Conservation (phyloP, 352 stramenopile species). For the Globisporangium heterothallicum region DNA sequence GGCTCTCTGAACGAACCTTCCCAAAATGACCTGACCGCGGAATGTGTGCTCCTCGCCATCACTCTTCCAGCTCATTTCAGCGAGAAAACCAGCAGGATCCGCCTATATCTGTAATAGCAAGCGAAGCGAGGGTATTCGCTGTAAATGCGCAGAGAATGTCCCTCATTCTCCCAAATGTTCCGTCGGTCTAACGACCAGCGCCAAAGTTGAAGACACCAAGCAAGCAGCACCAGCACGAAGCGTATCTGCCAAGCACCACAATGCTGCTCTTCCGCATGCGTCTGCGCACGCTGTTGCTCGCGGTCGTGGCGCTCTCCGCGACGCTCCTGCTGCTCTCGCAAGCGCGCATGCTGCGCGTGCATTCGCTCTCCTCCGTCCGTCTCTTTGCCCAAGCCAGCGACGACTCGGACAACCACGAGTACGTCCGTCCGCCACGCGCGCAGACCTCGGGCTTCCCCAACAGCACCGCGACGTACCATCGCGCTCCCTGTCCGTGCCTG, state of each 20-base stretch:
- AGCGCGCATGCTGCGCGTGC: constrained; percentile 9
- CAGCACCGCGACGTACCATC: constrained; percentile 36
- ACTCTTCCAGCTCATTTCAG: too few relatives aligned
- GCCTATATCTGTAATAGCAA: not conserved
- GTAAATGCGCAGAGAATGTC: too few relatives aligned
- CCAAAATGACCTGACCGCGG: too few relatives aligned
- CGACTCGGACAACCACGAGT: constrained; percentile 21
- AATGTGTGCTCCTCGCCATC: too few relatives aligned
- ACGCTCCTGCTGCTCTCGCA: constrained; percentile 1
- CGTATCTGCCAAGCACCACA: not conserved
- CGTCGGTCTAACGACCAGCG: not conserved
- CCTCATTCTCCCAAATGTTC: too few relatives aligned
- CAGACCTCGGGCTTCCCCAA: constrained; percentile 45
- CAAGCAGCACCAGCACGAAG: too few relatives aligned
- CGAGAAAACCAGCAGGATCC: too few relatives aligned
- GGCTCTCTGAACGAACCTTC: too few relatives aligned
- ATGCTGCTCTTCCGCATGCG: not conserved
- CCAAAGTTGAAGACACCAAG: constrained; percentile 11
- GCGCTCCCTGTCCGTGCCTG: constrained; percentile 52
- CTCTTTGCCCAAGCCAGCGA: constrained; percentile 6
- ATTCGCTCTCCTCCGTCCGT: not conserved
- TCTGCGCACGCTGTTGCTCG: not conserved
- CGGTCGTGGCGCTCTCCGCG: not conserved
- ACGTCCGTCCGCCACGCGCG: constrained; percentile 29
- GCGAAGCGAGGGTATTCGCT: too few relatives aligned